A percentile compares a stretch with the other conserved stretches of the same genome.
These are phyloP conservation scores for Moricandia arvensis DNA, from an alignment of 345 rosid genomes.

Conservation along the genomic window DNA sequence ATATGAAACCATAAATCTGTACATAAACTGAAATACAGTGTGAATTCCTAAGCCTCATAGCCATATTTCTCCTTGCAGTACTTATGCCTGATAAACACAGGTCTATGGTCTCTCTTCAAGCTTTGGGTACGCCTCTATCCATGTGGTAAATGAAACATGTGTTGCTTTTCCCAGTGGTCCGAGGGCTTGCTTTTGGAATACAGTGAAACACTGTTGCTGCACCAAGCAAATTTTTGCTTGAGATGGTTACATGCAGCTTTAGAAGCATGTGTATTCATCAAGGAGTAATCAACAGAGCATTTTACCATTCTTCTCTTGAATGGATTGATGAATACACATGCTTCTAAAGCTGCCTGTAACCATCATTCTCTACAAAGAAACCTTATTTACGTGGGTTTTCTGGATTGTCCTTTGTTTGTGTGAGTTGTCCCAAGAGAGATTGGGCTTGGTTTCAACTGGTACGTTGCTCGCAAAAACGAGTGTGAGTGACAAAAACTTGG, in stretches of 20 bases:
- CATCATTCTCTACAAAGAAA: not conserved
- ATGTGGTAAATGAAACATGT: not conserved
- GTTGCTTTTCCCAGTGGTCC: not conserved
- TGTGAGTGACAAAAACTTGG: not conserved
- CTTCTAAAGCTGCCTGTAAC: not conserved
- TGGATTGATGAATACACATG: not conserved
- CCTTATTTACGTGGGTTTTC: not conserved
- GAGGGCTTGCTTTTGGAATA: not conserved
- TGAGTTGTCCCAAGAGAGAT: not conserved
- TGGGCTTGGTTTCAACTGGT: not conserved
- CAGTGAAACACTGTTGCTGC: not conserved
- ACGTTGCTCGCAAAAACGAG: not conserved
- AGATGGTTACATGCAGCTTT: not conserved
- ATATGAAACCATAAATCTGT: too few relatives aligned
- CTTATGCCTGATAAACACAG: not conserved
- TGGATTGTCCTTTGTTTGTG: not conserved
- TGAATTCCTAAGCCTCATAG: too few relatives aligned
- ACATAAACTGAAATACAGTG: too few relatives aligned
- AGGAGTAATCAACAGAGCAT: not conserved
- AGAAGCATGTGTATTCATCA: not conserved
- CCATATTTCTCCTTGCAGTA: too few relatives aligned
- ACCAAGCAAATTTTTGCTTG: not conserved
- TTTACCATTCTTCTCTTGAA: not conserved
- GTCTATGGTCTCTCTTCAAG: not conserved
- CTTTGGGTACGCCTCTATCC: not conserved